These are phyloP conservation scores for Vanderwaltozyma verrucispora DNA, from an alignment of 805 yeast species.

Conservation along the genomic window DNA sequence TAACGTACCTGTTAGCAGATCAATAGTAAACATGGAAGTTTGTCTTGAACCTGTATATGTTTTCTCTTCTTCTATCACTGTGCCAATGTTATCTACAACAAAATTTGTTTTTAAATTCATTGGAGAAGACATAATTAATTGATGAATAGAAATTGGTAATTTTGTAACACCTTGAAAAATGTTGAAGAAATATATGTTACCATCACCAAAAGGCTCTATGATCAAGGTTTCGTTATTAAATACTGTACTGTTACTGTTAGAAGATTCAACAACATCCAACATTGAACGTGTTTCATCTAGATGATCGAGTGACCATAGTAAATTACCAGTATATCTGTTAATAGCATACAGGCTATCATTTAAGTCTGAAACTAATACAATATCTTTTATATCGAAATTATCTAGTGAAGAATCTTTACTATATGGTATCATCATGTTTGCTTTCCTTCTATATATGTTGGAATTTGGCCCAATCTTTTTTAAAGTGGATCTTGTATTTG, in stretches of 20 bases:
- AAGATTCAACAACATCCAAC: constrained; percentile 14
- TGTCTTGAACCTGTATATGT: constrained; percentile 78
- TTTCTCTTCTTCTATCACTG: constrained; percentile 47
- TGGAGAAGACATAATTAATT: constrained; percentile 75
- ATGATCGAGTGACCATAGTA: constrained; percentile 66
- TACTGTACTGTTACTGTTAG: not conserved
- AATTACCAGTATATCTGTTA: constrained; percentile 61
- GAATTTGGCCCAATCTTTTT: constrained; percentile 1
- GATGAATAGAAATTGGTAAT: constrained; percentile 70
- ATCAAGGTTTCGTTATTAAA: constrained; percentile 49
- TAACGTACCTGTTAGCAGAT: constrained; percentile 65
- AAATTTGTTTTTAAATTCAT: constrained; percentile 45
- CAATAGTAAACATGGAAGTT: constrained; percentile 65
- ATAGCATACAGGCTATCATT: constrained; percentile 84
- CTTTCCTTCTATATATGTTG: constrained; percentile 1
- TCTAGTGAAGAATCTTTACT: constrained; percentile 6
- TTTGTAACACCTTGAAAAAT: constrained; percentile 64
- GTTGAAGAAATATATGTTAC: constrained; percentile 71
- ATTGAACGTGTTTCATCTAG: constrained; percentile 11
- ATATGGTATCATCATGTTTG: constrained; percentile 3
- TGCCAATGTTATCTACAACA: constrained; percentile 35
- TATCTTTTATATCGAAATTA: constrained; percentile 34
- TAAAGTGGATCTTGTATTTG: too few relatives aligned
- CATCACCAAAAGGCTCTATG: constrained; percentile 84
- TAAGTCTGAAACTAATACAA: constrained; percentile 64